phyloP scores from a whole-genome alignment of 306 rosid genomes.

The Neltuma alba region DNA sequence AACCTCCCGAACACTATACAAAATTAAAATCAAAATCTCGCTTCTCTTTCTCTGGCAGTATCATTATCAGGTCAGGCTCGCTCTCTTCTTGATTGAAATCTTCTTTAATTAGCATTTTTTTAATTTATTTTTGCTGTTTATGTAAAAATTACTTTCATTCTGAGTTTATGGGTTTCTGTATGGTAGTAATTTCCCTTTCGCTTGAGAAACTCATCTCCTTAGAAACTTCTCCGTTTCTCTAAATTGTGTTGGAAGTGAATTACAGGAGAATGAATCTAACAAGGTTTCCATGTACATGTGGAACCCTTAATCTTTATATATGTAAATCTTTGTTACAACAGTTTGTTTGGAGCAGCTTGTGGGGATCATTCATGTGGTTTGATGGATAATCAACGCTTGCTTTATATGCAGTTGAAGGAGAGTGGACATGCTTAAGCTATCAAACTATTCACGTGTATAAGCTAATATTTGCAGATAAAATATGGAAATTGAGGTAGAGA shows the following conservation, averaged over 20 bases:
- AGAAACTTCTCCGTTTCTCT: background rate
- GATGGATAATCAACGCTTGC: background rate
- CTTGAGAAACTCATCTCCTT: background rate
- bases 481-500: background rate
- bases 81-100: slow-evolving; percentile 8
- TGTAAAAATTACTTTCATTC: background rate
- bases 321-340: background rate
- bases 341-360: background rate
- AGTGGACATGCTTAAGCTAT: background rate
- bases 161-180: slow-evolving; percentile 11
- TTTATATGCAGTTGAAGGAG: background rate
- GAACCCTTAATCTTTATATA: background rate
- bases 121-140: background rate
- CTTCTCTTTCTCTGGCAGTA: slow-evolving; percentile 2
- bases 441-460: background rate
- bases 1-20: background rate
- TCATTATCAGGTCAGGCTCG: slow-evolving; percentile 44
- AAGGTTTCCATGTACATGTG: background rate
- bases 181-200: background rate
- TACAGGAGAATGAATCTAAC: background rate
- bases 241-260: background rate
- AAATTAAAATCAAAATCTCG: background rate
- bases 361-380: background rate
- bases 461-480: background rate
- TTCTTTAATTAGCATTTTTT: background rate